A percentile compares a stretch with the other conserved stretches of the same genome.
Conservation (phyloP, 208 protist genomes). For the Endotrypanum monterogeii region DNA sequence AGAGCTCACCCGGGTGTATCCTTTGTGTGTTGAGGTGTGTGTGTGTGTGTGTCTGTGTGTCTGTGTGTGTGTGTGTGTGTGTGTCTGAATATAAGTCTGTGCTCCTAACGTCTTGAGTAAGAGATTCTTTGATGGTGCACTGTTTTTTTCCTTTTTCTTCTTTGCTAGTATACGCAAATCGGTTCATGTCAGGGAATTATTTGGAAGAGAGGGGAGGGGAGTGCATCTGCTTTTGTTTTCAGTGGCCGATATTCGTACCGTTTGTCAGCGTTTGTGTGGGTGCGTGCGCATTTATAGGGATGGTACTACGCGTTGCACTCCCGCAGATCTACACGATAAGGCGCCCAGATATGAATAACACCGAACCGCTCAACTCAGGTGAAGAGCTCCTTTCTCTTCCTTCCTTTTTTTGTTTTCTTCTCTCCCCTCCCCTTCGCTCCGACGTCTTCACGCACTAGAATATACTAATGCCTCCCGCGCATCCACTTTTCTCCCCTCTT, state of each 20-base stretch:
- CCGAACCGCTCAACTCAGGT: not conserved
- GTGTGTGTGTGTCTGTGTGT: constrained; percentile 4
- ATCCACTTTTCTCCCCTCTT: not conserved
- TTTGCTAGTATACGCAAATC: not conserved
- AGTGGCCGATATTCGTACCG: not conserved
- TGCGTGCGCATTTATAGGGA: not conserved
- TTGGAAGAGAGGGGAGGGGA: not conserved
- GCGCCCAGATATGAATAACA: not conserved
- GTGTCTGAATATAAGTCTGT: not conserved
- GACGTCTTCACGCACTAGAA: too few species aligned
- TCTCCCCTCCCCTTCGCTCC: not conserved
- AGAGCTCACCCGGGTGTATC: too few species aligned
- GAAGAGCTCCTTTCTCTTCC: not conserved
- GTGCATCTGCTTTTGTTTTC: not conserved
- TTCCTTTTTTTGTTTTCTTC: too few species aligned
- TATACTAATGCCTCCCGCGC: not conserved
- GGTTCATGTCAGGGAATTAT: not conserved
- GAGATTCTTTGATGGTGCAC: not conserved
- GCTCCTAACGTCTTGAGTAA: constrained; percentile 5
- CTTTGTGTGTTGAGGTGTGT: not conserved
- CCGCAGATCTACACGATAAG: not conserved
- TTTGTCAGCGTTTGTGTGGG: not conserved
- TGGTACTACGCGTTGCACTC: not conserved
- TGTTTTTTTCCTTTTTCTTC: not conserved
- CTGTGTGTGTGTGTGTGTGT: not conserved